phyloP scores from a whole-genome alignment of 2,329 filamentous ascomycete species.

The Chaetomiaceae sp. region DNA sequence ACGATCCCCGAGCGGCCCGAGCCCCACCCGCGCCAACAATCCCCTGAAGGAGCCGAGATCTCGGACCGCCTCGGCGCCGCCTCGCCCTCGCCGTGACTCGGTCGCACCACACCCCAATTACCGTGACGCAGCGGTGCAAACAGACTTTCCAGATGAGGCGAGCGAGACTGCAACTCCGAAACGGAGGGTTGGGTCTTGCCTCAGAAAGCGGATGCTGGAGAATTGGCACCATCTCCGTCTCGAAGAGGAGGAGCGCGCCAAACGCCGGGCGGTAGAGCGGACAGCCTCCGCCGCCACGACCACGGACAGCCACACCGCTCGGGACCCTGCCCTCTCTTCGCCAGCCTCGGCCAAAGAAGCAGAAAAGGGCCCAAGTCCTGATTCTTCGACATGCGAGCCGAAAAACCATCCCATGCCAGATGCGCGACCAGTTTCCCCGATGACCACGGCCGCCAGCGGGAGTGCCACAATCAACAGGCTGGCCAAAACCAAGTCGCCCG shows the following conservation, averaged over 20 bases:
- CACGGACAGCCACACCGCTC: constrained; percentile 36
- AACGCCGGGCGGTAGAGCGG: constrained; percentile 27
- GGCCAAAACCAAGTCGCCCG: constrained; percentile 39
- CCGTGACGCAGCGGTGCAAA: constrained; percentile 50
- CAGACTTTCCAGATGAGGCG: constrained; percentile 45
- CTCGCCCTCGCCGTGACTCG: constrained; percentile 38
- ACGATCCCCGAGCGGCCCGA: constrained; percentile 40
- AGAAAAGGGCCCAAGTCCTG: constrained; percentile 9
- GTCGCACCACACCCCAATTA: constrained; percentile 41
- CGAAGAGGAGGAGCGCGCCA: constrained; percentile 38
- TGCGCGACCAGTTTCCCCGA: constrained; percentile 30
- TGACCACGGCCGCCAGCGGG: constrained; percentile 1
- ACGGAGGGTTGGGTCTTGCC: constrained; percentile 45
- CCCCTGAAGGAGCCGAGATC: constrained; percentile 2
- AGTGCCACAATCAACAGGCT: constrained; percentile 4
- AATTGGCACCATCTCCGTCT: constrained; percentile 41
- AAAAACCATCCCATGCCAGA: constrained; percentile 34
- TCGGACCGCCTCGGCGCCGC: constrained; percentile 26
- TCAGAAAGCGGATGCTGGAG: constrained; percentile 50
- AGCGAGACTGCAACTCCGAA: constrained; percentile 36
- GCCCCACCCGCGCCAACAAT: constrained; percentile 8
- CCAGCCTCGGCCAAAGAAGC: constrained; percentile 15
- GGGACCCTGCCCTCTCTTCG: constrained; percentile 24
- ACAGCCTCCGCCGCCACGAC: constrained; percentile 38
- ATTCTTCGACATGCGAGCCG: not conserved